Conservation (phyloP, 805 yeast genomes). For the Ogataea thermomethanolica region DNA sequence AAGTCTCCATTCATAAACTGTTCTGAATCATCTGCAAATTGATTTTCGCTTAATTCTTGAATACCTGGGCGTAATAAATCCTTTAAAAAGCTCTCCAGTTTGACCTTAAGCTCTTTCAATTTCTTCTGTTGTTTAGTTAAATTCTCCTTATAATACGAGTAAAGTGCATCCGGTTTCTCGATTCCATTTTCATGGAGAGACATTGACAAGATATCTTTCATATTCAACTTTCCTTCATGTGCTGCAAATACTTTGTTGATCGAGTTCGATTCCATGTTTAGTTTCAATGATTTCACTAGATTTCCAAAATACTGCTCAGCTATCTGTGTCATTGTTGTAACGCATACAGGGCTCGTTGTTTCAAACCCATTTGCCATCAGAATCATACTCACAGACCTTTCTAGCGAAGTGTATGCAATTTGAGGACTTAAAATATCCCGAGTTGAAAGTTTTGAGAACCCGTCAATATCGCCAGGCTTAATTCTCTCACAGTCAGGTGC, state of each 20-base stretch:
- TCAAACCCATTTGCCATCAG: slow-evolving; percentile 94
- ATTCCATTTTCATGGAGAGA: slow-evolving; percentile 85
- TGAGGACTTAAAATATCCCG: slow-evolving; percentile 60
- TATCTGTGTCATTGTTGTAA: slow-evolving; percentile 74
- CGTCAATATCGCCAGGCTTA: slow-evolving; percentile 69
- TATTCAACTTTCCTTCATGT: slow-evolving; percentile 20
- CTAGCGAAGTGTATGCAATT: slow-evolving; percentile 62
- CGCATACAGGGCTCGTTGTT: slow-evolving; percentile 70
- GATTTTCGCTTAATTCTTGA: slow-evolving; percentile 66
- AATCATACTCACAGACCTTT: slow-evolving; percentile 68
- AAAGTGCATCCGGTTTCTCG: slow-evolving; percentile 70
- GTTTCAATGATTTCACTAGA: slow-evolving; percentile 63
- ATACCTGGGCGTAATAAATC: slow-evolving; percentile 79
- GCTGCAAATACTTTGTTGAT: slow-evolving; percentile 36
- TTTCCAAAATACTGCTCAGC: slow-evolving; percentile 79
- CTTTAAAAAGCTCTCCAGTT: slow-evolving; percentile 67
- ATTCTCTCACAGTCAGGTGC: slow-evolving; percentile 64
- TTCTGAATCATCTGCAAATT: slow-evolving; percentile 86
- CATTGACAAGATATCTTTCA: slow-evolving; percentile 50
- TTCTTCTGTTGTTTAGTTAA: slow-evolving; percentile 65
- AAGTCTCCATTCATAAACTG: slow-evolving; percentile 95
- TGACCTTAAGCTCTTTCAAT: slow-evolving; percentile 61
- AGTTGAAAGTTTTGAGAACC: slow-evolving; percentile 67
- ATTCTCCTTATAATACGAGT: slow-evolving; percentile 69
- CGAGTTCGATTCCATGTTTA: slow-evolving; percentile 65